Conservation (phyloP, 176 grass and related monocot genomes). For the Zizania latifolia region DNA sequence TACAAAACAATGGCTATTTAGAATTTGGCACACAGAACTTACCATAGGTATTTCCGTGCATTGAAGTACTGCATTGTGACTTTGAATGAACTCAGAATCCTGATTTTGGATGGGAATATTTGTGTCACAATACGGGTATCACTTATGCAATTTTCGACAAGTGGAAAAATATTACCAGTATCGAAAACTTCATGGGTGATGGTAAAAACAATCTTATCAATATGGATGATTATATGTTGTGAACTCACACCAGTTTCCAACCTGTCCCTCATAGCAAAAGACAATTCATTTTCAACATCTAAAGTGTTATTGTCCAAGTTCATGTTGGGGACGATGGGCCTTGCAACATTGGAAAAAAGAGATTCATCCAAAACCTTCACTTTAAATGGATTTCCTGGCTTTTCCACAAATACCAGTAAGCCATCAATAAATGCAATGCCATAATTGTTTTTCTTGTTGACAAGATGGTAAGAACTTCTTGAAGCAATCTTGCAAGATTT, state of each 20-base stretch:
- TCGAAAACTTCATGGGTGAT: slow-evolving; percentile 67
- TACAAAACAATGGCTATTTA: neutral
- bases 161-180: slow-evolving; percentile 53
- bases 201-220: slow-evolving; percentile 56
- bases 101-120: slow-evolving; percentile 56
- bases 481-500: slow-evolving; percentile 52
- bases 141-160: slow-evolving; percentile 59
- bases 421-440: slow-evolving; percentile 74
- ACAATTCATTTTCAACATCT: slow-evolving; percentile 40
- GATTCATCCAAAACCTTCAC: slow-evolving; percentile 57
- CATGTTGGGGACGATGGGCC: slow-evolving; percentile 22
- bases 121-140: slow-evolving; percentile 53
- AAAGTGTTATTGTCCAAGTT: slow-evolving; percentile 25
- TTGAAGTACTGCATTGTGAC: slow-evolving; percentile 53
- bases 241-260: slow-evolving; percentile 38
- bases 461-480: slow-evolving; percentile 50
- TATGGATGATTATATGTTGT: slow-evolving; percentile 50
- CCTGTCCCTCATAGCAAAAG: slow-evolving; percentile 31
- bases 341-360: slow-evolving; percentile 34
- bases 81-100: slow-evolving; percentile 68
- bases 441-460: slow-evolving; percentile 71
- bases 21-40: slow-evolving; percentile 30
- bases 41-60: slow-evolving; percentile 59
- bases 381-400: slow-evolving; percentile 77
- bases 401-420: slow-evolving; percentile 71